Evolutionary conservation across 208 protist genomes (phyloP), one percentile per base, ranked within the genome.

Genomic region (Crithidia mellificae): DNA sequence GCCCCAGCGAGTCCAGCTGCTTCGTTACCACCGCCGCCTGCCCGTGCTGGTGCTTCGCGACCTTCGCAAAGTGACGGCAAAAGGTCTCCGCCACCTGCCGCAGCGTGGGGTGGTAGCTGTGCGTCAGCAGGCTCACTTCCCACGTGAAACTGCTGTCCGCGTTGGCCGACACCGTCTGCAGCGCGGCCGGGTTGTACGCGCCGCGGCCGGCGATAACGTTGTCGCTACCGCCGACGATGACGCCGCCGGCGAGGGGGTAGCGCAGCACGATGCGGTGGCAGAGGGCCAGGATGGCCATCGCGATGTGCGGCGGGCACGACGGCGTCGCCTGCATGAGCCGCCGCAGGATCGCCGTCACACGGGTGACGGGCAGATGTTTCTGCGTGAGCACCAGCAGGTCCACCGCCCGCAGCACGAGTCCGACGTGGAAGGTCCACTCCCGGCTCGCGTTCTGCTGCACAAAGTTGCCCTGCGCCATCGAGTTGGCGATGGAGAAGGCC

Each of bases 401-500:
- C 22, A 96, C 84, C 27, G 92, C 85, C 20, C 92, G 88, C 55
- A 96, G 80, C 27, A 96, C 89, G 32, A 96, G 74, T 51, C 89
- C 79, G 20, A 94, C 85, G 69, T 87, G 87, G 63, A 94, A 96
- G 25, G 89, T 93, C 89, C 88, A 94, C 77, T 96, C 92, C 32
- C 82, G 83, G 50, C 80, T 85, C 22, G 84, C 87, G 64, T 94
- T 95, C 19, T 82, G 77, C 63, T 93, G 88, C 61, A 94, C 81
- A 69, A 94, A 86, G 62, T 85, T 75, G 24, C 66, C 76, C 38
- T 81, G 70, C 46, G 87, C 88, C 92, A 96, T 96, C 47, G 92
- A 96, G 63, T 93, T 81, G 22, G 89, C 89, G 57, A 96, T 94
- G 30, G 92, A 96, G 66, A 96, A 96, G 54, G 92, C 92, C 73